Evolutionary conservation across 2,329 filamentous ascomycete genomes (phyloP).

Genomic region (Claviceps sp.): DNA sequence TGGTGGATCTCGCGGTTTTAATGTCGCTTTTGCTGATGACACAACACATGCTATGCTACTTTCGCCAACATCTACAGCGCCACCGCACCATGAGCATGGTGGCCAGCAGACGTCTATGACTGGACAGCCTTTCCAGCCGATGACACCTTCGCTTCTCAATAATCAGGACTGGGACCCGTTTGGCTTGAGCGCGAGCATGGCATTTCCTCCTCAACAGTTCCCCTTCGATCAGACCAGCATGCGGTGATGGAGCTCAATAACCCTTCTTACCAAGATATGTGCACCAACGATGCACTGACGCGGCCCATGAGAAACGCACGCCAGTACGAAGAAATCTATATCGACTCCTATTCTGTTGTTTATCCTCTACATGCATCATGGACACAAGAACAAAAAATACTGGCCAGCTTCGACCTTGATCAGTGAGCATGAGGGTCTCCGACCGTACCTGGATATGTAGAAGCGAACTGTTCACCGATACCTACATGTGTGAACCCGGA

Average conservation of each 20-base stretch:
- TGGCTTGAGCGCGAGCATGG: constrained; percentile 86
- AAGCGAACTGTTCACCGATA: not conserved
- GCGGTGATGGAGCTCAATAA: constrained; percentile 17
- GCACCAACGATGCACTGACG: not conserved
- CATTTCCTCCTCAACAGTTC: constrained; percentile 76
- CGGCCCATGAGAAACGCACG: not conserved
- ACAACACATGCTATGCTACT: constrained; percentile 29
- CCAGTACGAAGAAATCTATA: not conserved
- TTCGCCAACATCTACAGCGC: constrained; percentile 26
- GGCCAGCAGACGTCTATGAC: constrained; percentile 19
- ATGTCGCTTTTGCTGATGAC: constrained; percentile 37
- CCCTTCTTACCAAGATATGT: not conserved
- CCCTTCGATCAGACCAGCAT: constrained; percentile 53
- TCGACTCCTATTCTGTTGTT: not conserved
- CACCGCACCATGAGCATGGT: constrained; percentile 23
- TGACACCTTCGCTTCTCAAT: constrained; percentile 53
- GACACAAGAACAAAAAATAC: not conserved
- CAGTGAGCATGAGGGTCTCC: no score
- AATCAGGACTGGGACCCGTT: constrained; percentile 92
- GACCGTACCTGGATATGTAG: not conserved
- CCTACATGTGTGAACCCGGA: not conserved
- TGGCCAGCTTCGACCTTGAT: not conserved
- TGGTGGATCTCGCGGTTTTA: constrained; percentile 51
- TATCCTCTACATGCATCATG: not conserved
- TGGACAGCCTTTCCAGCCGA: constrained; percentile 42